Base-by-base conservation (phyloP, 768 basidiomycete species). In the Lactarius trivialis region DNA sequence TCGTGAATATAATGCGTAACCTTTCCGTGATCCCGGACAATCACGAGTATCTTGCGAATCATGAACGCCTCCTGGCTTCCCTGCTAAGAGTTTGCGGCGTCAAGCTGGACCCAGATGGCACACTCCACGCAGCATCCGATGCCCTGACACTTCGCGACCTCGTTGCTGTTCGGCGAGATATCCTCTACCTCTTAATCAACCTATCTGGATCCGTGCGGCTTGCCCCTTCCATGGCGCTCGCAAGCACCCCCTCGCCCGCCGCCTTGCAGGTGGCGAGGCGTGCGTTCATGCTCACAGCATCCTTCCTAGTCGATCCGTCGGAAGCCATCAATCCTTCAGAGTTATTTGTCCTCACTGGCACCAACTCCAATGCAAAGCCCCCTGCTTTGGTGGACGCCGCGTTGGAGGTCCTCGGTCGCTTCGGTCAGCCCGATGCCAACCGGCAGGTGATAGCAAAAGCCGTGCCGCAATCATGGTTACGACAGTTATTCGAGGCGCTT, bases 1-100 rank as follows among this genome's bases (percentile, higher is more conserved):
- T 89, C 56, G 73, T 86, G 50, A 93, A 90, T 72, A 84, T 98
- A 69, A 77, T 98, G 57, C 89, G 93, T 51, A 97, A 96, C 75
- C 78, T 97, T 67, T 84, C 90, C n/a, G 76, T 85, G 64, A 77
- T 86, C 60, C 75, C 74, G 7, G 88, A 95, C 65, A 96, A 96
- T 68, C 72, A 80, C 64, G 76, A 77, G 49, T 84, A 82, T 68
- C 77, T 96, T 68, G 81, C 85, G 1, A 80, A 76, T 43, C 85
- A 91, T 61, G 80, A 81, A 7, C 78, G 85, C 55, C 72, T 90
- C 14, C 72, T 92, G 37, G 82, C 85, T 67, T 68, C 90, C 30
- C 68, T 94, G 54, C 77, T 93, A 30, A 86, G 87, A 11, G 65
- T 92, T n/a, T 88, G 86, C 70, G 75, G 76, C 53, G 15, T 65